phyloP scores from a whole-genome alignment of 2,329 filamentous ascomycete genomes.

The Xylaria sp. region DNA sequence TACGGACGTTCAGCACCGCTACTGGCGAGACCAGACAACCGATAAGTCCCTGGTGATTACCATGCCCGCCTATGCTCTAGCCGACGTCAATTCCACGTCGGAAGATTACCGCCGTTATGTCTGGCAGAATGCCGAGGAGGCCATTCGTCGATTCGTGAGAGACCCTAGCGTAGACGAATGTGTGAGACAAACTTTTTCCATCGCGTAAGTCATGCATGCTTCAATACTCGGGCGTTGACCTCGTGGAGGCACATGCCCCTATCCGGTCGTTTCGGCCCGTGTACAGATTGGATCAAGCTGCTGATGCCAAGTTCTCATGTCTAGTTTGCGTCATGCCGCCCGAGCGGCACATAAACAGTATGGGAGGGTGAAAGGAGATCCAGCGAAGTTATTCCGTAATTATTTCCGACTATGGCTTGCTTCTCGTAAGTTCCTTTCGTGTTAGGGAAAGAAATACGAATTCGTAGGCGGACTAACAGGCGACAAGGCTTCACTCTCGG shows the following conservation, averaged over 20 bases:
- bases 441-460: neutral
- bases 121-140: slow-evolving; percentile 26
- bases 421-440: slow-evolving; percentile 36
- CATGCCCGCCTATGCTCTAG: slow-evolving; percentile 39
- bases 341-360: slow-evolving; percentile 7
- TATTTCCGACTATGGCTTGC: slow-evolving; percentile 44
- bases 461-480: neutral
- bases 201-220: slow-evolving; percentile 25
- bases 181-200: slow-evolving; percentile 30
- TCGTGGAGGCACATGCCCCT: neutral
- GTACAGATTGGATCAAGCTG: neutral
- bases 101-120: slow-evolving; percentile 36
- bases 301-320: slow-evolving; percentile 1
- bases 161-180: slow-evolving; percentile 22
- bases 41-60: slow-evolving; percentile 24
- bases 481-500: slow-evolving; percentile 41
- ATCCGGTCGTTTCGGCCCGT: neutral
- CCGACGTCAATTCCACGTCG: slow-evolving; percentile 34
- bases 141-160: slow-evolving; percentile 29
- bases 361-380: slow-evolving; percentile 25
- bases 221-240: neutral
- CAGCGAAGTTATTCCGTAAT: slow-evolving; percentile 35
- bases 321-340: slow-evolving; percentile 11
- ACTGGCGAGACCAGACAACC: slow-evolving; percentile 34
- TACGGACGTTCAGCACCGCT: slow-evolving; percentile 37